Evolutionary conservation across 2,329 filamentous ascomycete species (phyloP).

Genomic region (Stenocarpella maydis): DNA sequence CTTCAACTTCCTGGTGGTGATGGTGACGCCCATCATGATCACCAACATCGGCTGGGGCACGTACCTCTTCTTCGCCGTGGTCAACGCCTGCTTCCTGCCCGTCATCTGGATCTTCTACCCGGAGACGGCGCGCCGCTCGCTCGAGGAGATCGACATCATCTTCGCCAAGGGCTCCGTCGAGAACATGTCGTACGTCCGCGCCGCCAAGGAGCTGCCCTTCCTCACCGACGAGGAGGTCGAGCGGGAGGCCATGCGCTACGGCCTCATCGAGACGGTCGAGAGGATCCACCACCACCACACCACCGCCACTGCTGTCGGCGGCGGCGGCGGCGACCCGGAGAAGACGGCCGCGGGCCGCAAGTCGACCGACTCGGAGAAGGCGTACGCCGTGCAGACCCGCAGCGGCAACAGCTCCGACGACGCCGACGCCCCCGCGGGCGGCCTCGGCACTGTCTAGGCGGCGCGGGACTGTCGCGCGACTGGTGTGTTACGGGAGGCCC

Average conservation of each 20-base stretch:
- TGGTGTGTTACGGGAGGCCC: background rate
- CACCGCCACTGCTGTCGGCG: too few species aligned
- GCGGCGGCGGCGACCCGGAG: background rate
- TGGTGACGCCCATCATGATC: constrained; percentile 72
- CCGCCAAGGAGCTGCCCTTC: constrained; percentile 63
- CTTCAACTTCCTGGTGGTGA: constrained; percentile 72
- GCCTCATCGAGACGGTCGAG: constrained; percentile 39
- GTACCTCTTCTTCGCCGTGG: constrained; percentile 63
- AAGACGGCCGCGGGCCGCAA: constrained; percentile 20
- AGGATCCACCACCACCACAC: constrained; percentile 29
- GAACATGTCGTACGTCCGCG: constrained; percentile 66
- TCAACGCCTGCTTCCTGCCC: constrained; percentile 61
- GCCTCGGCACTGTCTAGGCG: background rate
- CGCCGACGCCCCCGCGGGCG: background rate
- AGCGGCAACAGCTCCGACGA: constrained; percentile 30
- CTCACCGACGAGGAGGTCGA: constrained; percentile 62
- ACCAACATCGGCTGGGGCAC: constrained; percentile 63
- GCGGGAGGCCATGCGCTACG: constrained; percentile 50
- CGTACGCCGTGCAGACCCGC: constrained; percentile 19
- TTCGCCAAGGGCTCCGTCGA: constrained; percentile 63
- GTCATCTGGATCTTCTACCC: constrained; percentile 62
- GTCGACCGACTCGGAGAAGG: constrained; percentile 32
- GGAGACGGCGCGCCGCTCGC: constrained; percentile 61
- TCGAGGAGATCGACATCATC: constrained; percentile 76
- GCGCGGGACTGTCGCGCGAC: background rate